phyloP scores from a whole-genome alignment of 2,329 filamentous ascomycete genomes.

The Alternaria angustiovoidea region DNA sequence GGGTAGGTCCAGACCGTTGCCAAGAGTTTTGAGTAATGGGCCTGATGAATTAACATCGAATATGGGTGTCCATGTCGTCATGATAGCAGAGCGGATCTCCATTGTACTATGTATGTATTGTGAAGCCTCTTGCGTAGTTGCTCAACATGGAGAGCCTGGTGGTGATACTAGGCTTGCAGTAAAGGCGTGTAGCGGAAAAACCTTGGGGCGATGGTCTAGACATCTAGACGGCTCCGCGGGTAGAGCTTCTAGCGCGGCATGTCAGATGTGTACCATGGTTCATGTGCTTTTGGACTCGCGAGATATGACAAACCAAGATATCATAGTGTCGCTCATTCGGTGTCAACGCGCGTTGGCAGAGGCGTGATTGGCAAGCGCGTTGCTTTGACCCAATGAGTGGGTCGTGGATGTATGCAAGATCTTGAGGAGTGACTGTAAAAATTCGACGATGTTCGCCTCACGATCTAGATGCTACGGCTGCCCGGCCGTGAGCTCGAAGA shows the following conservation, averaged over 20 bases:
- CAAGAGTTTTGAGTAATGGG: conserved; percentile 28
- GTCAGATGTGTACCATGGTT: conserved; percentile 3
- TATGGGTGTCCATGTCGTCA: conserved; percentile 28
- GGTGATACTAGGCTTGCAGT: neutral
- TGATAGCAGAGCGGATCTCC: conserved; percentile 5
- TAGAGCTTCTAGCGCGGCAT: conserved; percentile 6
- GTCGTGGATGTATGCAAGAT: conserved; percentile 8
- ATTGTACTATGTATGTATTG: neutral
- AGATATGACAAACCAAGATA: conserved; percentile 2
- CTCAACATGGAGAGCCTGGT: neutral
- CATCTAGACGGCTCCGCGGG: neutral
- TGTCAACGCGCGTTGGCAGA: conserved; percentile 2
- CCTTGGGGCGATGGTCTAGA: neutral
- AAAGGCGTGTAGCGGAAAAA: neutral
- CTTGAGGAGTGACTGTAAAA: neutral
- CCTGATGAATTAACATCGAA: conserved; percentile 10
- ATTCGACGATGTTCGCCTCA: conserved; percentile 5
- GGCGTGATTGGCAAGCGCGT: conserved; percentile 2
- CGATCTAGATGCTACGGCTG: conserved; percentile 12
- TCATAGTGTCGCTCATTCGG: neutral
- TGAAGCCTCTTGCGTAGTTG: neutral
- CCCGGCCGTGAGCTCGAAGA: neutral
- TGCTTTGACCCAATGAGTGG: conserved; percentile 3
- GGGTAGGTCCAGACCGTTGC: conserved; percentile 36
- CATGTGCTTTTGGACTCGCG: conserved; percentile 3